phyloP scores from a whole-genome alignment of 345 rosid species.

The Sonneratia alba region DNA sequence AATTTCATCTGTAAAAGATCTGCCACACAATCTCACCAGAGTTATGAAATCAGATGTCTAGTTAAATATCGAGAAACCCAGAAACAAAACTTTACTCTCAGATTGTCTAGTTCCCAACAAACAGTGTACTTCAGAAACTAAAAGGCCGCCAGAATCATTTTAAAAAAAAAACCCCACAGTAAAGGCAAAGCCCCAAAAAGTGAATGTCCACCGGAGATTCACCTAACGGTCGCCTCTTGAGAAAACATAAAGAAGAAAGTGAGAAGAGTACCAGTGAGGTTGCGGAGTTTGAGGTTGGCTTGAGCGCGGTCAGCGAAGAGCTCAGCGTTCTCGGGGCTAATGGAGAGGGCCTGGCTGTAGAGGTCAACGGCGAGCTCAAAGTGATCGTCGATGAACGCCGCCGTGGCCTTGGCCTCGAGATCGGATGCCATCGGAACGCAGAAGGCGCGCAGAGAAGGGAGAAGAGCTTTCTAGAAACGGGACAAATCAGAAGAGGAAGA shows the following conservation, averaged over 20 bases:
- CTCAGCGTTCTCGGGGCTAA: slow-evolving; percentile 56
- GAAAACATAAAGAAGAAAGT: background rate
- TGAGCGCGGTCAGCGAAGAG: slow-evolving; percentile 87
- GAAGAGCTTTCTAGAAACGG: slow-evolving; percentile 1
- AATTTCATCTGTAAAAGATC: no score
- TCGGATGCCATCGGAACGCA: slow-evolving; percentile 47
- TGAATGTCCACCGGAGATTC: background rate
- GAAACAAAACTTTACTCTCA: background rate
- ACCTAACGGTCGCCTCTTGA: background rate
- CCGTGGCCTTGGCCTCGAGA: slow-evolving; percentile 62
- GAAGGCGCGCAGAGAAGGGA: background rate
- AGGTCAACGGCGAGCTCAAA: slow-evolving; percentile 74
- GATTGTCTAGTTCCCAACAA: background rate
- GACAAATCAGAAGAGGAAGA: slow-evolving; percentile 1
- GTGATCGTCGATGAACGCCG: slow-evolving; percentile 83
- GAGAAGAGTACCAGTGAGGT: slow-evolving; percentile 43
- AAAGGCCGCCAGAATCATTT: background rate
- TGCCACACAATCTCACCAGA: background rate
- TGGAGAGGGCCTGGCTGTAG: slow-evolving; percentile 61
- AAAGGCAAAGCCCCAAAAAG: background rate
- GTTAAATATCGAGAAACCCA: background rate
- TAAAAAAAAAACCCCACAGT: background rate
- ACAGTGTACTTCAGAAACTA: background rate
- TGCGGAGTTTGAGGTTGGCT: slow-evolving; percentile 63
- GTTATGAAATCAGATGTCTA: background rate